Percentiles rank a stretch among this genome's conserved stretches.
phyloP scores from a whole-genome alignment of 2,329 filamentous ascomycete species.

The Verruconis gallopava region DNA sequence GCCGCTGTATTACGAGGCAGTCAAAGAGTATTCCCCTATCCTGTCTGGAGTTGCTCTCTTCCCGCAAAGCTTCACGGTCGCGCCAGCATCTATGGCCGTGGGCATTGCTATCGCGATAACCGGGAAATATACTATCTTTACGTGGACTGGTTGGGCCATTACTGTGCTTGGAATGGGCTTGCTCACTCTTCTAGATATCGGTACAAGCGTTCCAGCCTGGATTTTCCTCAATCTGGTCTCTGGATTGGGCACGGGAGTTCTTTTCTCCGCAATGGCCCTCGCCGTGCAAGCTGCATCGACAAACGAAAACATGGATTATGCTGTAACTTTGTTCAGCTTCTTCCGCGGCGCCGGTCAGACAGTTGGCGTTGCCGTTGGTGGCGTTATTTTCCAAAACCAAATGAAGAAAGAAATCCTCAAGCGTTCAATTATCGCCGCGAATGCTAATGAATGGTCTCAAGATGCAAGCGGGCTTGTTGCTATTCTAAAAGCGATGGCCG shows the following conservation, averaged over 20 bases:
- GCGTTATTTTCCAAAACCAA: conserved; percentile 57
- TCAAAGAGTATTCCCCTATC: conserved; percentile 27
- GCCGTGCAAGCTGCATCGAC: conserved; percentile 49
- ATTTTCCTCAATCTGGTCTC: conserved; percentile 48
- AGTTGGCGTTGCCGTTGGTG: conserved; percentile 52
- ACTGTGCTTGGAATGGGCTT: conserved; percentile 46
- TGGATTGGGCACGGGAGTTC: conserved; percentile 49
- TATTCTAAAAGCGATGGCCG: conserved; percentile 43
- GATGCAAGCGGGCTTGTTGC: conserved; percentile 47
- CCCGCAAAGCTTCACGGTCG: conserved; percentile 43
- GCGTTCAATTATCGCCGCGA: conserved; percentile 34
- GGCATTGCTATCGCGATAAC: conserved; percentile 41
- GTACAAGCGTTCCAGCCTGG: conserved; percentile 42
- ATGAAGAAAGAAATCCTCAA: conserved; percentile 39
- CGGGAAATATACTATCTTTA: conserved; percentile 46
- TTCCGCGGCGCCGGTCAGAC: conserved; percentile 52
- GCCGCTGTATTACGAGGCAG: conserved; percentile 29
- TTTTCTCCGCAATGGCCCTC: conserved; percentile 52
- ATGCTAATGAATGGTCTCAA: conserved; percentile 37
- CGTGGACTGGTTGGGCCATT: conserved; percentile 49
- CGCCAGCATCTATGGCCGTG: conserved; percentile 44
- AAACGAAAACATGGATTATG: conserved; percentile 45
- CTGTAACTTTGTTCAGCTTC: conserved; percentile 54
- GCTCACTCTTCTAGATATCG: conserved; percentile 35
- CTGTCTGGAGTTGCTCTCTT: conserved; percentile 28